Evolutionary conservation across 2,329 filamentous ascomycete species (phyloP).

Genomic region (Monilinia aucupariae): DNA sequence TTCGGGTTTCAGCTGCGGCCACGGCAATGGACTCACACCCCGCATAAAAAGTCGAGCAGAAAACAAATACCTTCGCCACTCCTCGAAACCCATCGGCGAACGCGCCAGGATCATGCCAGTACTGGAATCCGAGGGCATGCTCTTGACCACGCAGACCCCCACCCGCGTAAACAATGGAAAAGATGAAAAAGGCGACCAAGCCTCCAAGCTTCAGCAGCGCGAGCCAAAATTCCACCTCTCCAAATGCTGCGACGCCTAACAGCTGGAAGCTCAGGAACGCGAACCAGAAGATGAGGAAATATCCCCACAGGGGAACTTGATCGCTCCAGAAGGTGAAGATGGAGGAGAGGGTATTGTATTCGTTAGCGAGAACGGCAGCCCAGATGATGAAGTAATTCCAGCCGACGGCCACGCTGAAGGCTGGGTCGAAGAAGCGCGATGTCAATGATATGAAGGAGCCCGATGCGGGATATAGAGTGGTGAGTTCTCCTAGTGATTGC

Average conservation of each 20-base stretch:
- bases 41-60: slow-evolving; percentile 65
- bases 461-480: slow-evolving; percentile 65
- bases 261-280: slow-evolving; percentile 64
- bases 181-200: slow-evolving; percentile 66
- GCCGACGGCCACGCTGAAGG: slow-evolving; percentile 62
- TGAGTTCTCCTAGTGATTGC: slow-evolving; percentile 69
- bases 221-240: slow-evolving; percentile 76
- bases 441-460: slow-evolving; percentile 67
- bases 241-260: slow-evolving; percentile 67
- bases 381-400: slow-evolving; percentile 36
- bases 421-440: slow-evolving; percentile 65
- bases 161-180: slow-evolving; percentile 65
- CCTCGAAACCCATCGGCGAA: slow-evolving; percentile 65
- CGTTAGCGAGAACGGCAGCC: slow-evolving; percentile 53
- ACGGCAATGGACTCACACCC: slow-evolving; percentile 59
- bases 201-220: slow-evolving; percentile 66
- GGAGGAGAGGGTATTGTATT: slow-evolving; percentile 64
- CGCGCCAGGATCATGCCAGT: slow-evolving; percentile 66
- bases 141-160: slow-evolving; percentile 60
- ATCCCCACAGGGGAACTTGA: slow-evolving; percentile 57
- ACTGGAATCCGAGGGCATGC: slow-evolving; percentile 56
- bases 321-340: slow-evolving; percentile 63
- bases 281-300: slow-evolving; percentile 70
- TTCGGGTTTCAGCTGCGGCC: slow-evolving; percentile 49
- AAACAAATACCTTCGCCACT: slow-evolving; percentile 61